phyloP scores from a whole-genome alignment of 78 protist genomes.

The Dictyostelium capitatum region DNA sequence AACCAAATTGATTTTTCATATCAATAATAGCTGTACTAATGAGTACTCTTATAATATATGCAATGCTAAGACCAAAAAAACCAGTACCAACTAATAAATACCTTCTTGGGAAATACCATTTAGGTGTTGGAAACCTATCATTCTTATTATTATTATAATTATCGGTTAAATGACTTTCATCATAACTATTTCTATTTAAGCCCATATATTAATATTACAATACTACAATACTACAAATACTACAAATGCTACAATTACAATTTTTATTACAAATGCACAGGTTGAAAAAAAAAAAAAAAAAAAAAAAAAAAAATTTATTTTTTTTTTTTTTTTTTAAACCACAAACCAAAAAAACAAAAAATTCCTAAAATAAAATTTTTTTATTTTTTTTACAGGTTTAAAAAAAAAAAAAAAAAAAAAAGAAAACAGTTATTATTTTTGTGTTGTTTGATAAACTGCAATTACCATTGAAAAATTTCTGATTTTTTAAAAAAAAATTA shows the following conservation, averaged over 20 bases:
- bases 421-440: not conserved
- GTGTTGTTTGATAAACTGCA: not conserved
- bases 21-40: conserved; percentile 26
- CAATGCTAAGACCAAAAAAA: not conserved
- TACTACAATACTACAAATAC: too few species aligned
- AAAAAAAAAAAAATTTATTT: not conserved
- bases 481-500: too few species aligned
- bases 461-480: not conserved
- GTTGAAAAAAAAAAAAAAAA: not conserved
- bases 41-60: conserved; percentile 49
- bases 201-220: too few species aligned
- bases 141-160: too few species aligned
- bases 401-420: not conserved
- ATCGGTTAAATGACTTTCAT: too few species aligned
- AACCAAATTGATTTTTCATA: conserved; percentile 25
- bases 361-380: too few species aligned
- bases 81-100: conserved; percentile 8
- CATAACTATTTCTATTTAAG: too few species aligned
- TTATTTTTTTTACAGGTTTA: not conserved
- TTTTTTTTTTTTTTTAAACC: not conserved
- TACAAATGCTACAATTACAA: too few species aligned
- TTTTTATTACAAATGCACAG: not conserved
- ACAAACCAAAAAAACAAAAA: too few species aligned
- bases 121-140: conserved; percentile 38
- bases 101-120: conserved; percentile 53